phyloP scores from a whole-genome alignment of 208 protist species.

The Trypanosoma mega region DNA sequence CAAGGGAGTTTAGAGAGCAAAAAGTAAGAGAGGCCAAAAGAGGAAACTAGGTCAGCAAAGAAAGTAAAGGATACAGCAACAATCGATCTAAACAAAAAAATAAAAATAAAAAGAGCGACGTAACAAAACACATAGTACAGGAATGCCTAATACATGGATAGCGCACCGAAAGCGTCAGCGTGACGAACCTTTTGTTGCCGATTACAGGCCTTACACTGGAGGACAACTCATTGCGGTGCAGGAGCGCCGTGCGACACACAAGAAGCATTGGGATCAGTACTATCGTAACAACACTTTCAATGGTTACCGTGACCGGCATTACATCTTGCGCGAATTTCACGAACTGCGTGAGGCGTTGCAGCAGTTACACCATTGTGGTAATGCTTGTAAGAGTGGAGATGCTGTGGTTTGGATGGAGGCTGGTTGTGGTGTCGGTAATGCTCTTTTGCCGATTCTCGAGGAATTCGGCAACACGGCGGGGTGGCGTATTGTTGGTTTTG shows the following conservation, averaged over 20 bases:
- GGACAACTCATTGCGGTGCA: conserved; percentile 35
- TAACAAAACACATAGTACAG: neutral
- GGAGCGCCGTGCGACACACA: conserved; percentile 31
- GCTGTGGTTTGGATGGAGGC: conserved; percentile 79
- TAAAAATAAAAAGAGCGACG: neutral
- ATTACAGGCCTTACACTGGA: conserved; percentile 80
- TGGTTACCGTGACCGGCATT: conserved; percentile 90
- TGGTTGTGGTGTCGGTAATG: conserved; percentile 95
- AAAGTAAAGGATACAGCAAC: too few relatives aligned
- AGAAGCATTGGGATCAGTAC: conserved; percentile 82
- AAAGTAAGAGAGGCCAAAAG: too few relatives aligned
- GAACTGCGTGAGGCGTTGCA: conserved; percentile 54
- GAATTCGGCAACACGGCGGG: conserved; percentile 65
- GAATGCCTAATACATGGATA: neutral
- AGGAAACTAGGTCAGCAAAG: too few relatives aligned
- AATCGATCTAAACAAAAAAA: too few relatives aligned
- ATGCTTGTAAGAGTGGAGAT: neutral
- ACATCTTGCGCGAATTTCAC: conserved; percentile 82
- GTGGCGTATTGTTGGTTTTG: conserved; percentile 83
- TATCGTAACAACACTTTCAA: conserved; percentile 91
- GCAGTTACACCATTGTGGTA: conserved; percentile 2
- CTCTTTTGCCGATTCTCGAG: conserved; percentile 86
- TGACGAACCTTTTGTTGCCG: conserved; percentile 60
- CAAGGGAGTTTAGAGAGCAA: too few relatives aligned
- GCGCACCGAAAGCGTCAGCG: conserved; percentile 24